A percentile compares a stretch with the other conserved stretches of the same genome.
phyloP scores from a whole-genome alignment of 805 yeast genomes.

The Peterozyma xylosa region DNA sequence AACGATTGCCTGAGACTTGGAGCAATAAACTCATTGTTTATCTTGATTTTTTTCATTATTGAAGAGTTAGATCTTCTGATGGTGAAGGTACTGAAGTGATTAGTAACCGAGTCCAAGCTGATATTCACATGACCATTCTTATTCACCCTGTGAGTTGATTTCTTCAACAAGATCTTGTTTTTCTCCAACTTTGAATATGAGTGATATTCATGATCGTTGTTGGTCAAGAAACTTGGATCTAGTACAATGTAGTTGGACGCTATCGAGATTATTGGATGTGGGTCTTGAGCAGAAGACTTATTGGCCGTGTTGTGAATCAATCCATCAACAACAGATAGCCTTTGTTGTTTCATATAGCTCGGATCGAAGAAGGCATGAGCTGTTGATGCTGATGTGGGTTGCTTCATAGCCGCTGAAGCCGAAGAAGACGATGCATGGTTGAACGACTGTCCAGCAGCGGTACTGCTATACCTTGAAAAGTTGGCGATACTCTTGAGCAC shows the following conservation, averaged over 20 bases:
- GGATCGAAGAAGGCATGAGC: conserved; percentile 27
- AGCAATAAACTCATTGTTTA: conserved; percentile 12
- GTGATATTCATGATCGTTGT: conserved; percentile 10
- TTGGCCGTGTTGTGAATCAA: conserved; percentile 15
- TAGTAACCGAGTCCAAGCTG: conserved; percentile 13
- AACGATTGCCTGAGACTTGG: conserved; percentile 5
- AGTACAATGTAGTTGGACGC: conserved; percentile 21
- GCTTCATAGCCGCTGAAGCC: background rate
- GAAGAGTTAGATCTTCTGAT: conserved; percentile 22
- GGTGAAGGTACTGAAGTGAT: conserved; percentile 15
- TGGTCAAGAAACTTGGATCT: conserved; percentile 13
- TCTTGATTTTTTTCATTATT: conserved; percentile 16
- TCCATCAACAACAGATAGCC: conserved; percentile 19
- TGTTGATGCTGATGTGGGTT: conserved; percentile 8
- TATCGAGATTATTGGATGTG: conserved; percentile 15
- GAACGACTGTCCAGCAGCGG: conserved; percentile 10
- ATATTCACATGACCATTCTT: conserved; percentile 23
- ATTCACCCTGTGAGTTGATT: conserved; percentile 16
- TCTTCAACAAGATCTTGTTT: conserved; percentile 16
- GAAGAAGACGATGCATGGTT: conserved; percentile 8
- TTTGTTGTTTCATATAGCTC: conserved; percentile 21
- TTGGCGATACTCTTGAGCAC: conserved; percentile 21
- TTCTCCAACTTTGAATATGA: conserved; percentile 4
- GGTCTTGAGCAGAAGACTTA: conserved; percentile 13
- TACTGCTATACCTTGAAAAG: conserved; percentile 15